Percentiles rank a stretch among this genome's conserved stretches.
phyloP scores from a whole-genome alignment of 768 basidiomycete genomes.

The Suillus spraguei region DNA sequence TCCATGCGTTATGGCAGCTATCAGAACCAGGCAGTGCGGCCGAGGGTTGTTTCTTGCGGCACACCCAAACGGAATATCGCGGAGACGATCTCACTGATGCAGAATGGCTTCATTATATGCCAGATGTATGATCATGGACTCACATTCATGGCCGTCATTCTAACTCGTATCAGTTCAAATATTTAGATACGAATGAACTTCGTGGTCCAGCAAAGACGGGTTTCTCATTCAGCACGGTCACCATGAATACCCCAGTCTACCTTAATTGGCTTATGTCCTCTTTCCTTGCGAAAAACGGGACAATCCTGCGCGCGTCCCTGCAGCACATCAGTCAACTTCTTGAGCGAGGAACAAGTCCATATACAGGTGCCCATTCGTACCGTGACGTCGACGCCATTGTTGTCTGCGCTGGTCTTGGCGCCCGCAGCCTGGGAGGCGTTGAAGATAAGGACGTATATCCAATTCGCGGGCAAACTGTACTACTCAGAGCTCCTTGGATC shows the following conservation, averaged over 20 bases:
- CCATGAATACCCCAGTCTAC: constrained; percentile 67
- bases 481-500: constrained; percentile 53
- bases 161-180: constrained; percentile 32
- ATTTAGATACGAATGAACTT: constrained; percentile 43
- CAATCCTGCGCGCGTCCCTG: constrained; percentile 55
- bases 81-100: constrained; percentile 36
- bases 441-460: constrained; percentile 52
- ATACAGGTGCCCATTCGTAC: constrained; percentile 11
- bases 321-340: constrained; percentile 69
- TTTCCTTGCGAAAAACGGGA: constrained; percentile 64
- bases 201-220: constrained; percentile 46
- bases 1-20: constrained; percentile 73
- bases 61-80: constrained; percentile 65
- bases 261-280: constrained; percentile 62
- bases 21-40: constrained; percentile 58
- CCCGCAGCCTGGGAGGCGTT: constrained; percentile 52
- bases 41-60: constrained; percentile 65
- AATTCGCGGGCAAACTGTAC: constrained; percentile 47
- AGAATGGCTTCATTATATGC: constrained; percentile 50
- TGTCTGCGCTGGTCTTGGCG: constrained; percentile 70
- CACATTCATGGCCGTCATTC: constrained; percentile 7
- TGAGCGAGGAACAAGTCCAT: constrained; percentile 13
- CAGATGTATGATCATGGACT: constrained; percentile 42
- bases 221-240: constrained; percentile 63
- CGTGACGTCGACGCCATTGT: constrained; percentile 54